Base-by-base conservation (phyloP, 441 rosid genomes). In the Croton setiger region DNA sequence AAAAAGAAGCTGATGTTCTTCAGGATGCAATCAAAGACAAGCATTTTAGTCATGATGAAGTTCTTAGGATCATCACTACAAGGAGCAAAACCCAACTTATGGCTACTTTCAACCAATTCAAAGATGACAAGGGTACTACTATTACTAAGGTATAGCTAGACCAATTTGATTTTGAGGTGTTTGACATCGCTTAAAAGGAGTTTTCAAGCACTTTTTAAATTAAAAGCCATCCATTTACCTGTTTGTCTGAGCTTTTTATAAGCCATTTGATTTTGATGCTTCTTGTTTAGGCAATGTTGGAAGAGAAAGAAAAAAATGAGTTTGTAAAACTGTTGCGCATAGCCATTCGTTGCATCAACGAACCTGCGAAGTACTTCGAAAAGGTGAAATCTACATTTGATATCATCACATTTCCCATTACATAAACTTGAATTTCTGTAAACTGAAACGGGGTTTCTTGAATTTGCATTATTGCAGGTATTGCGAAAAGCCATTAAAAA, bases 81-180 rank as follows among this genome's bases (percentile, higher is more conserved):
- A 84, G 94, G 77, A 87, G 91, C 85, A 87, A 78, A 76, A 13
- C 73, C 11, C 94, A 85, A 75, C 81, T 88, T 69, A 61, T 80
- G 78, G 91, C 87, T 2, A 84, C 90, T 54, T 82, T 85, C 83
- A 88, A 87, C 63, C 64, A 74, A 65, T 85, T 77, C 75, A 75
- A 86, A 71, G 90, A 88, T 44, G 74, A 80, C 5, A 84, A 75
- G 18, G 74, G 83, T 65, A 68, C 74, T 66, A 76, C 89, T 71
- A 76, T 88, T 68, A 80, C 86, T 2, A 86, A 85, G 88, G 89
- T 83, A 77, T n/a, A n/a, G n/a, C n/a, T 45, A 36, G 1, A 20
- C 10, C 5, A 20, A 14, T 7, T n/a, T n/a, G 2, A 9, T 0
- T 35, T 17, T 27, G 7, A 37, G 7, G 31, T 5, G n/a, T 64